Base-by-base conservation (phyloP, 768 basidiomycete species). In the Kwoniella heveanensis region DNA sequence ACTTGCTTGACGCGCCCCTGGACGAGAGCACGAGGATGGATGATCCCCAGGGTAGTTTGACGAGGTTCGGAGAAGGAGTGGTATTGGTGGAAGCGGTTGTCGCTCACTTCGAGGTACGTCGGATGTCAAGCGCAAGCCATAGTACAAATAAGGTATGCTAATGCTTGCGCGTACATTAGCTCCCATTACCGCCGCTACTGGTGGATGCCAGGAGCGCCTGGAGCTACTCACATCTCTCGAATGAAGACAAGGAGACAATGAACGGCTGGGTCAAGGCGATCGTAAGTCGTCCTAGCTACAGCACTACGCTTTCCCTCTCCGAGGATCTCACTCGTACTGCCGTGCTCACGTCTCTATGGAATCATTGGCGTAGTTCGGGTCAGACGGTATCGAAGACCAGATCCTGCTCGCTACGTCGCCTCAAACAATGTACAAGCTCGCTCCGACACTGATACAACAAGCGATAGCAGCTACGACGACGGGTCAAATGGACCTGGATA, bases 391-490 rank as follows among this genome's bases (percentile, higher is more conserved):
- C 37, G 76, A 77, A 21, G 78, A 79, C 51, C 70, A 78, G 22
- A 68, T 76, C 25, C 61, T 79, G 0, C 63, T 74, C 15, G 70
- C 78, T 0, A 82, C 82, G 0, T 63, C 73, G 5, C 80, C 80
- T 9, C 64, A 62, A 25, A 73, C 75, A 12, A 71, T 82, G 21
- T 79, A 79, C 44, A 60, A 69, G 15, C 71, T 82, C 10, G 72
- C 80, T 1, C 68, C 79, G 8, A 79, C 78, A 1, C 65, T 82
- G 39, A 75, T 81, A 36, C 72, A 80, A 27, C 82, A 82, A 60
- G 78, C 79, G 9, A 71, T 81, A 50, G 55, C 61, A 22, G 81
- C 81, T 0, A 69, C 72, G 10, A 63, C 76, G 5, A 63, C 72
- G 0, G 77, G 77, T 22, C 70, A 77, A 2, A 78, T 82, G 39